Conservation (phyloP, 306 rosid genomes). For the Boehmeria nivea region DNA sequence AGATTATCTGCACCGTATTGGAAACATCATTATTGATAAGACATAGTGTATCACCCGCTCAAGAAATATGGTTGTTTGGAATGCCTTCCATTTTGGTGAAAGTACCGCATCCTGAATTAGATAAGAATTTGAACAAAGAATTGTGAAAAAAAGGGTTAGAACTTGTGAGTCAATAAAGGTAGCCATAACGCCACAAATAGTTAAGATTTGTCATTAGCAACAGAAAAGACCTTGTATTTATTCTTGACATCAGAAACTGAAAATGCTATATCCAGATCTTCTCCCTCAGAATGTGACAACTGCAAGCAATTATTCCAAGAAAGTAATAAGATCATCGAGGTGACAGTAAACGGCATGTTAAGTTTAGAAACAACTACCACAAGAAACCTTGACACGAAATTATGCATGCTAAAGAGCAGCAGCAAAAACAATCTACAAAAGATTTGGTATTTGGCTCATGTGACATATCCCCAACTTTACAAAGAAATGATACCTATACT, state of each 20-base stretch:
- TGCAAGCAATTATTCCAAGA: slow-evolving; percentile 31
- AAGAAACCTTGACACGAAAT: slow-evolving; percentile 29
- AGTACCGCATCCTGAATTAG: slow-evolving; percentile 70
- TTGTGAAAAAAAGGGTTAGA: background rate
- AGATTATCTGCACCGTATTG: background rate
- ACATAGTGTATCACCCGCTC: slow-evolving; percentile 57
- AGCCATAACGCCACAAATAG: background rate
- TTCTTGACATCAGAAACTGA: slow-evolving; percentile 44
- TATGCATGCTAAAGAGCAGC: too few species aligned
- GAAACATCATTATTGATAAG: background rate
- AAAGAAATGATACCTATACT: too few species aligned
- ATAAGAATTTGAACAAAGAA: slow-evolving; percentile 11
- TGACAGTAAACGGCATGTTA: too few species aligned
- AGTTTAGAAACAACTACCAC: background rate
- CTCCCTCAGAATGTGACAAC: slow-evolving; percentile 29
- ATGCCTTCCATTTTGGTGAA: slow-evolving; percentile 83
- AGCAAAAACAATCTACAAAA: too few species aligned
- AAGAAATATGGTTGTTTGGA: slow-evolving; percentile 72
- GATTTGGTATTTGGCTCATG: too few species aligned
- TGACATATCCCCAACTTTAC: too few species aligned
- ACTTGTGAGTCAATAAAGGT: background rate
- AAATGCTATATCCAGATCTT: slow-evolving; percentile 28
- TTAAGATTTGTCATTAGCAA: background rate
- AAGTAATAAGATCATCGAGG: too few species aligned
- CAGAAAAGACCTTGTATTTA: slow-evolving; percentile 37